Base-by-base conservation (phyloP, 257 asterid species). In the Cruciata laevipes region DNA sequence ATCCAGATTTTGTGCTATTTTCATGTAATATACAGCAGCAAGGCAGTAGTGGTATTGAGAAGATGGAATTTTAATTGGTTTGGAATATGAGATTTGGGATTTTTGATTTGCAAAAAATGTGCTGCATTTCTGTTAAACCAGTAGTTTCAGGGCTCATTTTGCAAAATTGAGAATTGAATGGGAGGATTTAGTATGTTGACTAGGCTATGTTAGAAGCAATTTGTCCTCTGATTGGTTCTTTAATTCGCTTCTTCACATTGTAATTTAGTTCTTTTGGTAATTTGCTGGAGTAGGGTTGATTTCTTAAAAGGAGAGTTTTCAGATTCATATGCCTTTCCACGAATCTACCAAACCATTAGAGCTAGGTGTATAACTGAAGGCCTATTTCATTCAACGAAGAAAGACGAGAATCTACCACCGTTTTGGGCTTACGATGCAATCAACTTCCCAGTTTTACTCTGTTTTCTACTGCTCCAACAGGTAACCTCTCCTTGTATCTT, bases 361-460 rank as follows among this genome's bases (percentile, higher is more conserved):
- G 27, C 55, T 23, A 8, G 55, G 58, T 27, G 51, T 13, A 12
- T 53, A 67, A 47, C 35, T 67, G 63, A 55, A 42, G 42, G 42
- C 62, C 4, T 17, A 52, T 42, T 11, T 16, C 8, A 63, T 18
- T 67, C 57, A 20, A 21, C 27, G 51, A 27, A 47, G 55, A 47
- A 47, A 17, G 55, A 13, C 51, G 5, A 42, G 51, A 6, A 13
- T 0, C 20, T 66, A 14, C 44, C 27, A 55, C 62, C 20, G 38
- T 18, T 37, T 7, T 12, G 42, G 40, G 14, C 37, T 52, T 33
- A 55, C 31, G 77, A 88, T 91, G 96, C 85, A 81, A 71, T 79
- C 82, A 68, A 78, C 90, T 67, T 75, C 79, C 49, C 89, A 69
- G 56, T 73, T 76, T 76, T 79, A 74, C 73, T 93, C 91, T n/a